Base-by-base conservation (phyloP, 148 eudicot genomes). In the Hydrangea macrophylla region DNA sequence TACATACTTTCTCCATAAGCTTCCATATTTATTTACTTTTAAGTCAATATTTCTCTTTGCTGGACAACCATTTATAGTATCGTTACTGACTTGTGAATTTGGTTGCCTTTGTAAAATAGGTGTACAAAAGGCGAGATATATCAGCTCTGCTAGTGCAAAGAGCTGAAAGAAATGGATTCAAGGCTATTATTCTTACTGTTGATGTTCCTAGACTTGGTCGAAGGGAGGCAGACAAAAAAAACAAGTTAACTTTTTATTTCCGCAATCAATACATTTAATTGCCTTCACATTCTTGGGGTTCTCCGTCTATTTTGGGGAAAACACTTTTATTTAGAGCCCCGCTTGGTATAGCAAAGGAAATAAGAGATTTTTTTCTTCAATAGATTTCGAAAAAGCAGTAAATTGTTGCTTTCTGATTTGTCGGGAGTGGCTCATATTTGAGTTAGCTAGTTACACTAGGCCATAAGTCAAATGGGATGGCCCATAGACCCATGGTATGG, bases 131-230 rank as follows among this genome's bases (percentile, higher is more conserved):
- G 33, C 81, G 94, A 22, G 81, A 88, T 0, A 20, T 90, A 65
- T 51, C 87, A 33, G 80, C 89, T 55, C 56, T 70, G 78, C 69
- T 90, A 48, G 84, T 86, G 61, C 79, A 78, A 69, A 82, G 88
- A 81, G 94, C 96, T 39, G 96, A 87, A 79, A 80, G 68, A 70
- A 76, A 65, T 77, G 98, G 98, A 25, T 92, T 85, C 75, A 88
- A 86, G 83, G 96, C 98, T 55, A 75, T 92, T 18, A 79, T 82
- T 59, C 76, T 90, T 48, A 90, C 98, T 48, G 96, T 68, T 68
- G 98, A 92, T 73, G 65, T 81, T 17, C 96, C 98, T 42, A 82
- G 83, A 78, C 82, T 90, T 39, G 96, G 98, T 66, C 85, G 90
- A 67, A 79, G 98, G 66, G 96, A 90, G 70, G 74, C 80, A 24